These are phyloP conservation scores for Ceraceosorus guamensis DNA, from an alignment of 1,284 basidiomycete species.

Conservation along the genomic window DNA sequence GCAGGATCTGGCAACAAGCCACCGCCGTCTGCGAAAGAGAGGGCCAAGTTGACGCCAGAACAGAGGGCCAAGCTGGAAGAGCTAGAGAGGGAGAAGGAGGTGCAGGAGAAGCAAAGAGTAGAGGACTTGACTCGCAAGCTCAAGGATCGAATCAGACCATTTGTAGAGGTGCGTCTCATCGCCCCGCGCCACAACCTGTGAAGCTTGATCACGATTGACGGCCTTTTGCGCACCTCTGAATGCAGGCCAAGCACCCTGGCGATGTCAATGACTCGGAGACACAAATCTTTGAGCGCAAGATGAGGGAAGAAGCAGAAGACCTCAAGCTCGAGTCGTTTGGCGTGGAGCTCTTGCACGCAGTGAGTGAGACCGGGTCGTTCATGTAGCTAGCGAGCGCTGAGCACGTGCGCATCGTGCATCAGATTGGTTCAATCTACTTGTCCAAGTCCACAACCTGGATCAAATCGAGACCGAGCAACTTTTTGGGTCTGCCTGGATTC, in stretches of 20 bases:
- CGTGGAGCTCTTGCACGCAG: slow-evolving; percentile 65
- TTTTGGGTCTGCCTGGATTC: slow-evolving; percentile 79
- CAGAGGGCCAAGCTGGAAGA: slow-evolving; percentile 54
- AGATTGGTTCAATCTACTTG: slow-evolving; percentile 69
- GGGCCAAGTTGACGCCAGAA: slow-evolving; percentile 65
- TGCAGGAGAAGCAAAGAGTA: slow-evolving; percentile 42
- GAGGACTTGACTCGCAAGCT: slow-evolving; percentile 43
- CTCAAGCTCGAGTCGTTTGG: slow-evolving; percentile 97
- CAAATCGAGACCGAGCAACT: slow-evolving; percentile 63
- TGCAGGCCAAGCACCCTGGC: slow-evolving; percentile 72
- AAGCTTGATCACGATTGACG: slow-evolving; percentile 59
- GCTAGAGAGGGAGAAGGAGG: slow-evolving; percentile 47
- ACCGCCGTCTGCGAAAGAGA: slow-evolving; percentile 30
- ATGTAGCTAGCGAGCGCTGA: no score
- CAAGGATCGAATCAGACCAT: slow-evolving; percentile 46
- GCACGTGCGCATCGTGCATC: no score
- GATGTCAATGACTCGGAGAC: slow-evolving; percentile 72
- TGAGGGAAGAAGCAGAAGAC: slow-evolving; percentile 84
- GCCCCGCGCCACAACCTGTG: no score
- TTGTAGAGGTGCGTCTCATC: slow-evolving; percentile 31
- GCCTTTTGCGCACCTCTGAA: slow-evolving; percentile 63
- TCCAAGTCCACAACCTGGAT: slow-evolving; percentile 86
- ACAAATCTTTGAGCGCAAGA: slow-evolving; percentile 60
- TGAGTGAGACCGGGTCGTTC: no score
- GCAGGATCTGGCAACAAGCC: slow-evolving; percentile 10